Base-by-base conservation (phyloP, 2,329 filamentous ascomycete genomes). In the Alternaria viburni region DNA sequence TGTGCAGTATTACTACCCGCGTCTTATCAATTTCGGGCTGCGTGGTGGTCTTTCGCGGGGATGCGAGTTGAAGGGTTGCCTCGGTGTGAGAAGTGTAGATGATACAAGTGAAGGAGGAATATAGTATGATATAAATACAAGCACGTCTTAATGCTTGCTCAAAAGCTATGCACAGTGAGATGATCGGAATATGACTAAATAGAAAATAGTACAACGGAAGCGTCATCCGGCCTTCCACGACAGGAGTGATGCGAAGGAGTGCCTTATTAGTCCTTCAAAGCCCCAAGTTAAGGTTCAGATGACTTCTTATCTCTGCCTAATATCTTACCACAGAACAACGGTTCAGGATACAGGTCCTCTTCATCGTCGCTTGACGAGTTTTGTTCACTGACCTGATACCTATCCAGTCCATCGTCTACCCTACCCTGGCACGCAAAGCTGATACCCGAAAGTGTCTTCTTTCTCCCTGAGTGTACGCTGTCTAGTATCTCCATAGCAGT, bases 341-440 rank as follows among this genome's bases (percentile, higher is more conserved):
- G 59, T 10, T 30, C 50, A 52, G 65, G 69, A 30, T 54, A 12
- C 49, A 65, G 3, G 10, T 28, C 25, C 30, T 54, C 7, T 5
- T 50, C 58, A 9, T 61, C 23, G 23, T 32, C 25, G 17, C 58
- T 41, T n/a, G 32, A 41, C 19, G 17, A 7, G 36, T 17, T 17
- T 15, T 23, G 26, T 21, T 50, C 58, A 26, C 41, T 46, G 23
- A 43, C 55, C 46, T 54, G 23, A 23, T 46, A 45, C 28, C 54
- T 52, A 17, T 61, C 59, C 36, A 47, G 26, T 8, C 61, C 13
- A 44, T 52, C 46, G 9, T 52, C 30, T 13, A 2, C n/a, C n/a
- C 74, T 6, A 7, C 74, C 74, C 56, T 61, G 66, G 46, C 73
- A 75, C 10, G 15, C 54, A 60, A 75, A 75, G 52, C 71, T 74